phyloP scores from a whole-genome alignment of 2,329 filamentous ascomycete species.

The Tolypocladium capitatum region DNA sequence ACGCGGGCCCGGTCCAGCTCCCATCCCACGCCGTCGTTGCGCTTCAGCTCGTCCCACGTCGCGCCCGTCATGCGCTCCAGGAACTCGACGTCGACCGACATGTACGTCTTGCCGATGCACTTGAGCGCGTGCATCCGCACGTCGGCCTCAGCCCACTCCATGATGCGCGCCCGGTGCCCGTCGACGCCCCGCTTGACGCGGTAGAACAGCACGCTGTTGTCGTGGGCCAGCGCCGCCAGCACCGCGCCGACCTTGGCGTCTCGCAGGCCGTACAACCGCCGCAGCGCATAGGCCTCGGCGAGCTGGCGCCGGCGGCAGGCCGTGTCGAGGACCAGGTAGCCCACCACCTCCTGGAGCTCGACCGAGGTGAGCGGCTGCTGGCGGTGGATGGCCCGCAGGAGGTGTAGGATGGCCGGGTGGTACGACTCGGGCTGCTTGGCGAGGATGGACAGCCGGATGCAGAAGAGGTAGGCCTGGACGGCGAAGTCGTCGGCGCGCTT shows the following conservation, averaged over 20 bases:
- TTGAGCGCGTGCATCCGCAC: conserved; percentile 69
- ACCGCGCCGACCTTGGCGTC: conserved; percentile 58
- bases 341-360: conserved; percentile 66
- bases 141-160: conserved; percentile 69
- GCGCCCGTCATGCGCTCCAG: conserved; percentile 56
- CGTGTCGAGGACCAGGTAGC: conserved; percentile 75
- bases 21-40: conserved; percentile 71
- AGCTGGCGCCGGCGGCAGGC: conserved; percentile 73
- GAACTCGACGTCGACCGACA: conserved; percentile 55
- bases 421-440: conserved; percentile 78
- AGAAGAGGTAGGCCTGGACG: conserved; percentile 82
- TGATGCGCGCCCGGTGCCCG: conserved; percentile 63
- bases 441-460: conserved; percentile 71
- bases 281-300: conserved; percentile 56
- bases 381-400: conserved; percentile 60
- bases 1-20: conserved; percentile 59
- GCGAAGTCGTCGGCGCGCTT: conserved; percentile 68
- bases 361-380: conserved; percentile 52
- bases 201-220: conserved; percentile 75
- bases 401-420: conserved; percentile 69
- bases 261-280: conserved; percentile 44
- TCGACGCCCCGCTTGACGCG: conserved; percentile 59
- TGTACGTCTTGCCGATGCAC: conserved; percentile 71
- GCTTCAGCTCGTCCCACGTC: conserved; percentile 58
- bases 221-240: conserved; percentile 58